Conservation (phyloP, 225 moss, liverwort and hornwort genomes). For the Marchantia polymorpha region DNA sequence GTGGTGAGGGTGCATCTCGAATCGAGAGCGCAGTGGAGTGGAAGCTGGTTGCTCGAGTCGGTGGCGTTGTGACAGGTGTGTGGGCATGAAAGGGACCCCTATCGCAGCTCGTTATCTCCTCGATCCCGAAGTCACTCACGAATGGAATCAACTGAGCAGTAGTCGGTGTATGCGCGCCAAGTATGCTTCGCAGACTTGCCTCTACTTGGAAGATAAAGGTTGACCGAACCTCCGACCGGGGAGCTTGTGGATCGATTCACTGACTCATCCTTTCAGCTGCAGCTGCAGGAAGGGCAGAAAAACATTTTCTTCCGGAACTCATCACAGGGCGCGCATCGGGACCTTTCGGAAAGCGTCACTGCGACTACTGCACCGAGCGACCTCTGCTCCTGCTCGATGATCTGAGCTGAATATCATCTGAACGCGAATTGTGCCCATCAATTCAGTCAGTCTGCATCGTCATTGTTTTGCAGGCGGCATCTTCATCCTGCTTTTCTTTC, state of each 20-base stretch:
- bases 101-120: not conserved
- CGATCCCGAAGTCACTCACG: not conserved
- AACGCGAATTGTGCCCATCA: not conserved
- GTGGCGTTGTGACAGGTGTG: not conserved
- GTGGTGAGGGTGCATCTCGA: not conserved
- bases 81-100: constrained; percentile 9
- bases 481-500: constrained; percentile 2
- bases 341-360: not conserved
- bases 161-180: not conserved
- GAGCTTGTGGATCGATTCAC: not conserved
- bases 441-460: not conserved
- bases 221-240: not conserved
- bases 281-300: not conserved
- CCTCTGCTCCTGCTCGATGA: not conserved
- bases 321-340: not conserved
- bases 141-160: constrained; percentile 13
- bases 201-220: constrained; percentile 9
- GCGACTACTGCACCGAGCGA: not conserved
- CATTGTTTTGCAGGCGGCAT: not conserved
- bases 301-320: not conserved
- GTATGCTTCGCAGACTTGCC: not conserved
- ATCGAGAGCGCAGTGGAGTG: not conserved
- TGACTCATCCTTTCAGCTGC: too few relatives aligned
- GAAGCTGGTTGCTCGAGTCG: not conserved
- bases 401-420: not conserved